Conservation (phyloP, 2,329 filamentous ascomycete genomes). For the Ascosphaera aggregata region DNA sequence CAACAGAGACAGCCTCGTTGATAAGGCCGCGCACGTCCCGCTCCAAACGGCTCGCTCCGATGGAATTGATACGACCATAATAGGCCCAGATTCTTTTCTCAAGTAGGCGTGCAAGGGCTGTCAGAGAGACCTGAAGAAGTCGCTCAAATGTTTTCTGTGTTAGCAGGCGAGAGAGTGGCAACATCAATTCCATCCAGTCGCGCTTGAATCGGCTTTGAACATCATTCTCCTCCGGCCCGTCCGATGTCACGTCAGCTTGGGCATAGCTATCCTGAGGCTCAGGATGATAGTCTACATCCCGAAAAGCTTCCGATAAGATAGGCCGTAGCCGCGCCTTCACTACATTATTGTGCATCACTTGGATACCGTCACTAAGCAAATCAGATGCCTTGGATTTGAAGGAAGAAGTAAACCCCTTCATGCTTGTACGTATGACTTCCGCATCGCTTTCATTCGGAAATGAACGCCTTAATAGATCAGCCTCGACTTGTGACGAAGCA, state of each 20-base stretch:
- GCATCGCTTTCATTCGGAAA: conserved; percentile 69
- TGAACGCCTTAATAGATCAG: conserved; percentile 29
- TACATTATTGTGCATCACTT: conserved; percentile 70
- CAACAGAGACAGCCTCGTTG: conserved; percentile 18
- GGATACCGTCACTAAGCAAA: conserved; percentile 60
- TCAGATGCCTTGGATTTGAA: conserved; percentile 63
- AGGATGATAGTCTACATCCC: conserved; percentile 68
- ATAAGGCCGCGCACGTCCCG: conserved; percentile 62
- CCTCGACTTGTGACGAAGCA: conserved; percentile 39
- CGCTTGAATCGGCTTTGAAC: conserved; percentile 62
- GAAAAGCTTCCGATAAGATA: conserved; percentile 69
- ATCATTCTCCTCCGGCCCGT: conserved; percentile 19
- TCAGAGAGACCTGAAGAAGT: conserved; percentile 51
- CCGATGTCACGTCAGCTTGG: conserved; percentile 7
- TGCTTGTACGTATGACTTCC: conserved; percentile 39
- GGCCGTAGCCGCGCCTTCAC: conserved; percentile 66
- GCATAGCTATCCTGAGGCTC: conserved; percentile 22
- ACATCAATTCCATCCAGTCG: conserved; percentile 67
- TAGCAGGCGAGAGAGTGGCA: conserved; percentile 63
- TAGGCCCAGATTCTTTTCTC: conserved; percentile 76
- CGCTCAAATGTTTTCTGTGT: conserved; percentile 52
- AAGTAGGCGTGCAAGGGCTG: conserved; percentile 51
- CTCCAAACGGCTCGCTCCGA: conserved; percentile 65
- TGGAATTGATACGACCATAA: conserved; percentile 52
- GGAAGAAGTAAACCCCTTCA: conserved; percentile 43